Base-by-base conservation (phyloP, 805 yeast species). In the Teunomyces lycoperdinae region DNA sequence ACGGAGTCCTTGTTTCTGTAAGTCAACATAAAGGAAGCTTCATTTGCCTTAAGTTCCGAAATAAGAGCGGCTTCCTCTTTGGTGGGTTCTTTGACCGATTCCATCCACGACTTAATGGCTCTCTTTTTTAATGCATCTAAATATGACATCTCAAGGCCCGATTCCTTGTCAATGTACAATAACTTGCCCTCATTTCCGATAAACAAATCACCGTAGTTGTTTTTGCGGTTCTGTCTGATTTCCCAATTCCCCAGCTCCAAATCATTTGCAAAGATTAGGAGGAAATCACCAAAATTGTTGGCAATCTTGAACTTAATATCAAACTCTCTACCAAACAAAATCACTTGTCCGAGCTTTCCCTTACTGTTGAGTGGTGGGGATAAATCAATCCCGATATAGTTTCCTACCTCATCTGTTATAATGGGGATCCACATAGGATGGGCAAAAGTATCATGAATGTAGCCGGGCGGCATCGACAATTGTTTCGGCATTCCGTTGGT, bases 391-490 rank as follows among this genome's bases (percentile, higher is more conserved):
- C 90, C 99, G 52, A 92, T 84, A 65, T 90, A 91, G 68, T 92
- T 92, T 42, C 99, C 99, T 24, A 83, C 86, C 45, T 81, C 83
- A 64, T 92, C 99, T 35, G 94, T 89, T 26, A 88, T 83, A 42
- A 92, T 67, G 2, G 99, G 99, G 49, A 92, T 85, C 99, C 99
- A 92, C 58, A 79, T 81, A 3, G 89, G 83, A 64, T 89, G 89
- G n/a, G 96, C 92, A 66, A 89, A 94, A 5, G 83, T 81, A 7
- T 79, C 77, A 62, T 87, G 87, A 40, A 90, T 73, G 9, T 83
- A 71, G 5, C 83, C 84, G 14, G 87, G 87, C 7, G 99, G 99
- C 11, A 89, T 74, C 0, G 94, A 84, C 49, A 76, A 76, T 67
- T 73, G 78, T 3, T 46, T 85, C 85, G 63, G 71, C 53, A 59